These are phyloP conservation scores for Sugiyamaella paludigena DNA, from an alignment of 1,139 yeast genomes.

Conservation along the genomic window DNA sequence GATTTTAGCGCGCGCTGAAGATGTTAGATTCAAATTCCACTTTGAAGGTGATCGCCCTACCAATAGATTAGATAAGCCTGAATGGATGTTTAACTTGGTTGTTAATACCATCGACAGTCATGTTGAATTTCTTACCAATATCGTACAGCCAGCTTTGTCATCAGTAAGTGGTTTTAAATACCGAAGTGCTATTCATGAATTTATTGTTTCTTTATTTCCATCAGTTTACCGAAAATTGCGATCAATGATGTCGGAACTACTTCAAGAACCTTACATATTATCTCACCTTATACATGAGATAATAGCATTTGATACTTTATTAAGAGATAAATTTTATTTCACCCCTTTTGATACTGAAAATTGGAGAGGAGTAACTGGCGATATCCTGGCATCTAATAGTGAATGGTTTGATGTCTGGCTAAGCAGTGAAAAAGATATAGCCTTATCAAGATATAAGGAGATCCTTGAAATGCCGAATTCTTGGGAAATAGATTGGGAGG, in stretches of 20 bases:
- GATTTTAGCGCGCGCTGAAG: conserved; percentile 54
- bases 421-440: conserved; percentile 51
- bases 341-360: conserved; percentile 46
- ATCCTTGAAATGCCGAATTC: conserved; percentile 55
- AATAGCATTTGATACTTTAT: conserved; percentile 55
- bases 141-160: conserved; percentile 36
- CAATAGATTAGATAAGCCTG: conserved; percentile 71
- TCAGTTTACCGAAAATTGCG: conserved; percentile 52
- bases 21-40: conserved; percentile 67
- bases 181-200: conserved; percentile 45
- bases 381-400: conserved; percentile 43
- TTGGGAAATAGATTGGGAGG: conserved; percentile 61
- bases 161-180: conserved; percentile 31
- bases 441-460: conserved; percentile 50
- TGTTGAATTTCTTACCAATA: conserved; percentile 40
- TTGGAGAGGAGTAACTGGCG: conserved; percentile 64
- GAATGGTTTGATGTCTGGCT: conserved; percentile 62
- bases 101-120: conserved; percentile 51
- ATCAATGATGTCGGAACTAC: conserved; percentile 38
- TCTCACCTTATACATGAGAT: conserved; percentile 63
- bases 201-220: conserved; percentile 53
- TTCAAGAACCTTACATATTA: conserved; percentile 47
- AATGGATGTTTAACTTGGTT: conserved; percentile 66
- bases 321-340: conserved; percentile 55
- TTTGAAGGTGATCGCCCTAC: conserved; percentile 62